These are phyloP conservation scores for Cryomyces antarcticus DNA, from an alignment of 495 filamentous ascomycete species.

Conservation along the genomic window DNA sequence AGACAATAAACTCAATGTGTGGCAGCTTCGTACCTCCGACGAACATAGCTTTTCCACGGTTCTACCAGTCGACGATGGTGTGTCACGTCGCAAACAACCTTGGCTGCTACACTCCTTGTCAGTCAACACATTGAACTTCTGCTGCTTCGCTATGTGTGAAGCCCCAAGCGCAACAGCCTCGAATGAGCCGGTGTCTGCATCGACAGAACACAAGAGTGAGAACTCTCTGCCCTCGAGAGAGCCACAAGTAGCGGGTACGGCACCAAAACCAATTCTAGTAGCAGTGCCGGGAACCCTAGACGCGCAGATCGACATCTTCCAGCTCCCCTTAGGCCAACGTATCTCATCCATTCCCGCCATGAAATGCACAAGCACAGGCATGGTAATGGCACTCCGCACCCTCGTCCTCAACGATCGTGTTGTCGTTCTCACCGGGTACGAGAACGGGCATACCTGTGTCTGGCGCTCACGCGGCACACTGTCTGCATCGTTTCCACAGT, in stretches of 20 bases:
- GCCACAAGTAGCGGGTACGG: not conserved
- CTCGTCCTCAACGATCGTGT: conserved; percentile 22
- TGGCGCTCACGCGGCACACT: too few relatives aligned
- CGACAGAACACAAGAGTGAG: too few relatives aligned
- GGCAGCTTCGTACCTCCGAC: conserved; percentile 45
- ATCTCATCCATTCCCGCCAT: conserved; percentile 43
- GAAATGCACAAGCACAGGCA: conserved; percentile 43
- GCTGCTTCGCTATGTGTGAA: conserved; percentile 53
- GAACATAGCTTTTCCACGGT: conserved; percentile 42
- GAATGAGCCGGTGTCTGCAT: not conserved
- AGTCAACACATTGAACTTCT: conserved; percentile 93
- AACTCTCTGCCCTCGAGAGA: too few relatives aligned
- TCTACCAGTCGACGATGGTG: conserved; percentile 44
- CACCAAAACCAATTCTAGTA: conserved; percentile 5
- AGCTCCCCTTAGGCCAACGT: conserved; percentile 52
- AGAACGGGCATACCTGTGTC: conserved; percentile 41
- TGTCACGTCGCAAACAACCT: conserved; percentile 32
- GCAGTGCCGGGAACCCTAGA: conserved; percentile 16
- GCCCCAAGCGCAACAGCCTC: not conserved
- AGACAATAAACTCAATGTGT: conserved; percentile 72
- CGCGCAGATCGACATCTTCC: conserved; percentile 60
- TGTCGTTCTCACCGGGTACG: conserved; percentile 56
- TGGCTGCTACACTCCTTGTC: conserved; percentile 69
- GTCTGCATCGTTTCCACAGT: too few relatives aligned
- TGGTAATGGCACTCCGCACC: conserved; percentile 73